phyloP scores from a whole-genome alignment of 2,329 filamentous ascomycete species.

The Exophiala xenobiotica region DNA sequence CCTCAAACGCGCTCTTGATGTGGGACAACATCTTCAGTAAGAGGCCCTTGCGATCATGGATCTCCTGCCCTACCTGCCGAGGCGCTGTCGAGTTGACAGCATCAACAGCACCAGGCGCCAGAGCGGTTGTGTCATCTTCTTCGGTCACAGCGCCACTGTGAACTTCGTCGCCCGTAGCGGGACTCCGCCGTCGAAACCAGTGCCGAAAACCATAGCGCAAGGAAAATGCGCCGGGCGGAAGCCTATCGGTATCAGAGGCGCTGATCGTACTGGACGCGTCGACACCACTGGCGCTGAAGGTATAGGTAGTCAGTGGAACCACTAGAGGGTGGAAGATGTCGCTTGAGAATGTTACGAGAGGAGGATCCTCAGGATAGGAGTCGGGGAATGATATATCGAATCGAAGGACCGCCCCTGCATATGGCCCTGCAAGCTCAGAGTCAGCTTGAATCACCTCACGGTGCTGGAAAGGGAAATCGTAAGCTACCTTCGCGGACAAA shows the following conservation, averaged over 20 bases:
- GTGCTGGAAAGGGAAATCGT: not conserved
- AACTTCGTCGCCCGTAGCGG: not conserved
- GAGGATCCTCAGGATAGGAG: slow-evolving; percentile 74
- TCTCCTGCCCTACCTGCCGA: not conserved
- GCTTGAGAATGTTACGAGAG: slow-evolving; percentile 81
- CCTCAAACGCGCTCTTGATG: slow-evolving; percentile 77
- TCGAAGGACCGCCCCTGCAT: slow-evolving; percentile 79
- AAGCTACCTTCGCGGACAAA: slow-evolving; percentile 85
- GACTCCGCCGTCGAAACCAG: slow-evolving; percentile 66
- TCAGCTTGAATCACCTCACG: slow-evolving; percentile 2
- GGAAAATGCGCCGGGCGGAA: slow-evolving; percentile 88
- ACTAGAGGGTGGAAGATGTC: slow-evolving; percentile 95
- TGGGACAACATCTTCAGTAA: slow-evolving; percentile 59
- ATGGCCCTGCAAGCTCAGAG: slow-evolving; percentile 65
- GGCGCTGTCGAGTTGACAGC: not conserved
- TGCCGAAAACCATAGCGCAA: slow-evolving; percentile 84
- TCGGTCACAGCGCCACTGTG: slow-evolving; percentile 32
- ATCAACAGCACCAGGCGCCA: not conserved
- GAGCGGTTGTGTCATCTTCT: slow-evolving; percentile 39
- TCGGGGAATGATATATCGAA: slow-evolving; percentile 86
- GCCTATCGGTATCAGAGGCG: slow-evolving; percentile 75
- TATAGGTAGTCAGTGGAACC: slow-evolving; percentile 90
- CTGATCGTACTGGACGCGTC: slow-evolving; percentile 65
- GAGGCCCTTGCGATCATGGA: slow-evolving; percentile 7
- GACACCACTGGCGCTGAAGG: slow-evolving; percentile 69